A percentile compares a stretch with the other conserved stretches of the same genome.
These are phyloP conservation scores for Chaetomium cochliodes DNA, from an alignment of 495 filamentous ascomycete genomes.

Conservation along the genomic window DNA sequence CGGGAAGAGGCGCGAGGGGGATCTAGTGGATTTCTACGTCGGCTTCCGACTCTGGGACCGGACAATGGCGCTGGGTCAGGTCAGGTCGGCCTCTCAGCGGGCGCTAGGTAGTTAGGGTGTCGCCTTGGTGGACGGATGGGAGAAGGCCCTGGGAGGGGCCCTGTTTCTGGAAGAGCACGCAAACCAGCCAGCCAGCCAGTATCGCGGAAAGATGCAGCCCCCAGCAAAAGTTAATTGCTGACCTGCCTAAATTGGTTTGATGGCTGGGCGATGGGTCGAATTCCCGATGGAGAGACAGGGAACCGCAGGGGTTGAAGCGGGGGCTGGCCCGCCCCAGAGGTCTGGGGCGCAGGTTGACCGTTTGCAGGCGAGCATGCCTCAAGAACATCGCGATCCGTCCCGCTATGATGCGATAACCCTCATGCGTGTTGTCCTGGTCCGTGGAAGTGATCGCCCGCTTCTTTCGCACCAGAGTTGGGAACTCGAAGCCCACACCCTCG, in stretches of 20 bases:
- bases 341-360: constrained; percentile 26
- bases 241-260: constrained; percentile 44
- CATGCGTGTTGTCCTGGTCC: constrained; percentile 10
- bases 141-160: background rate
- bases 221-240: constrained; percentile 27
- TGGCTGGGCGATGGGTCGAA: constrained; percentile 34
- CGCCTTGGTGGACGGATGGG: constrained; percentile 5
- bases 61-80: constrained; percentile 15
- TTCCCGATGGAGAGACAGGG: constrained; percentile 30
- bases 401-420: constrained; percentile 26
- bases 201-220: constrained; percentile 33
- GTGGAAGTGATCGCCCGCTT: constrained; percentile 14
- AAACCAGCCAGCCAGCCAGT: constrained; percentile 16
- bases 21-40: constrained; percentile 19
- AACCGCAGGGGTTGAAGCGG: constrained; percentile 35
- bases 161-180: constrained; percentile 20
- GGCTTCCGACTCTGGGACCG: constrained; percentile 12
- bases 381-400: constrained; percentile 18
- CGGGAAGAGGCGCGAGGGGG: constrained; percentile 4
- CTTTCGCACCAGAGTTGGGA: background rate
- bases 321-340: constrained; percentile 23
- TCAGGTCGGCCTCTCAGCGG: constrained; percentile 1
- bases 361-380: constrained; percentile 19
- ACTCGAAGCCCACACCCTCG: background rate
- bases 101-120: constrained; percentile 9